Evolutionary conservation across 2,329 filamentous ascomycete species (phyloP), one percentile per base, ranked within the genome.

Genomic region (Pseudogymnoascus sp.): DNA sequence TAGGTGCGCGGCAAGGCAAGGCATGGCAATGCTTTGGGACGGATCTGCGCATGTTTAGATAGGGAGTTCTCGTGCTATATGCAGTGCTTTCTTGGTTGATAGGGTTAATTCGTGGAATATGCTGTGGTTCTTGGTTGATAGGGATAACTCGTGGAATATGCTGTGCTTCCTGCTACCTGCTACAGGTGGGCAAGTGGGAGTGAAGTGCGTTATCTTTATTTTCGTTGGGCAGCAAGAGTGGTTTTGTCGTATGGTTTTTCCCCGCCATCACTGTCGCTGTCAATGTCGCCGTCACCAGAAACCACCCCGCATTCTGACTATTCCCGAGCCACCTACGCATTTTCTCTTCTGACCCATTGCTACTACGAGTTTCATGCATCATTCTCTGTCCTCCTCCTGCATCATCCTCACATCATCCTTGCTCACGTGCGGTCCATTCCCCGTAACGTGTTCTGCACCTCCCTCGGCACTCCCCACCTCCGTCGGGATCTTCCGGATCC

Each of bases 161-260:
- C 46, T 31, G 46, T 60, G 31, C 18, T 25, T 21, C 10, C 38
- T 38, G 4, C 16, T 37, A 37, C 31, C 56, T 60, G 31, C 56
- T 60, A 8, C 3, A n/a, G 12, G 4, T n/a, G 14, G 56, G 7
- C 56, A 60, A 60, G 56, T 59, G 56, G 11, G 56, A 37, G 31
- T 37, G 31, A 21, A 60, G 16, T 21, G 31, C 2, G 56, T 37
- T 60, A 37, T 60, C 56, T 21, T 21, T 8, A 16, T 60, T 60
- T 60, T 60, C 56, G 56, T 60, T 60, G 56, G 56, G 56, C 56
- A 38, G 16, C 56, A 37, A 21, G 16, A 31, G 31, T 59, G 44
- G 44, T 50, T 59, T 34, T 37, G 16, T 2, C 5, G 16, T 7
- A 21, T 18, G 37, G n/a, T 10, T 5, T 23, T 59, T 59, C 16